Conservation (phyloP, 2,329 filamentous ascomycete genomes). For the Calonectria pauciramosa region DNA sequence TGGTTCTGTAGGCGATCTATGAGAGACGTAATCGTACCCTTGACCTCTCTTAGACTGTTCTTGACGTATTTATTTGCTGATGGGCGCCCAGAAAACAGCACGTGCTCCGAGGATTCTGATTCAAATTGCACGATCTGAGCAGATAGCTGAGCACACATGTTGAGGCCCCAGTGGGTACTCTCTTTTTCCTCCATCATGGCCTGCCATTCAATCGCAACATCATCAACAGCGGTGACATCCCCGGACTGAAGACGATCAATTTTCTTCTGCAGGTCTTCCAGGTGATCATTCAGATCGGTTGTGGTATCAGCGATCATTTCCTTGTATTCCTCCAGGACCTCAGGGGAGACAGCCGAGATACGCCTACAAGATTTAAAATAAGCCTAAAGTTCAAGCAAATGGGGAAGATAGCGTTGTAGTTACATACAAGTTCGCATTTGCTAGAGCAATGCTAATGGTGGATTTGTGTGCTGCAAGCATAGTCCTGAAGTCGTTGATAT, state of each 20-base stretch:
- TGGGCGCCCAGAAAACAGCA: slow-evolving; percentile 30
- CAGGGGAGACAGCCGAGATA: slow-evolving; percentile 19
- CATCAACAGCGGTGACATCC: slow-evolving; percentile 19
- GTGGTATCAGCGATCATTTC: slow-evolving; percentile 33
- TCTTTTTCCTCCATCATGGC: slow-evolving; percentile 41
- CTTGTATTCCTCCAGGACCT: slow-evolving; percentile 25
- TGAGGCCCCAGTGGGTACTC: slow-evolving; percentile 39
- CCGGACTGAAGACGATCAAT: slow-evolving; percentile 21
- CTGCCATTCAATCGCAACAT: slow-evolving; percentile 30
- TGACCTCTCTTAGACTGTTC: slow-evolving; percentile 30
- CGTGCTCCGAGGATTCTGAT: slow-evolving; percentile 29
- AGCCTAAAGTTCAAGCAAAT: not conserved
- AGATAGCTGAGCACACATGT: slow-evolving; percentile 41
- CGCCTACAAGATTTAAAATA: not conserved
- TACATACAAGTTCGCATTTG: slow-evolving; percentile 38
- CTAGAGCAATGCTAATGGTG: slow-evolving; percentile 40
- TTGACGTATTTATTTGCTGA: slow-evolving; percentile 39
- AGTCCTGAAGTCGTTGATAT: slow-evolving; percentile 56
- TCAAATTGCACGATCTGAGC: slow-evolving; percentile 36
- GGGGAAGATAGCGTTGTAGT: not conserved
- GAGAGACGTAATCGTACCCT: slow-evolving; percentile 34
- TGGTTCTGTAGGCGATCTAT: slow-evolving; percentile 33
- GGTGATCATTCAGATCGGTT: slow-evolving; percentile 27
- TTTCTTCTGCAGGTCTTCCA: slow-evolving; percentile 29
- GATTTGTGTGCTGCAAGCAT: slow-evolving; percentile 57